Evolutionary conservation across 2,329 filamentous ascomycete genomes (phyloP).

Genomic region (Paraphaeosphaeria sporulosa): DNA sequence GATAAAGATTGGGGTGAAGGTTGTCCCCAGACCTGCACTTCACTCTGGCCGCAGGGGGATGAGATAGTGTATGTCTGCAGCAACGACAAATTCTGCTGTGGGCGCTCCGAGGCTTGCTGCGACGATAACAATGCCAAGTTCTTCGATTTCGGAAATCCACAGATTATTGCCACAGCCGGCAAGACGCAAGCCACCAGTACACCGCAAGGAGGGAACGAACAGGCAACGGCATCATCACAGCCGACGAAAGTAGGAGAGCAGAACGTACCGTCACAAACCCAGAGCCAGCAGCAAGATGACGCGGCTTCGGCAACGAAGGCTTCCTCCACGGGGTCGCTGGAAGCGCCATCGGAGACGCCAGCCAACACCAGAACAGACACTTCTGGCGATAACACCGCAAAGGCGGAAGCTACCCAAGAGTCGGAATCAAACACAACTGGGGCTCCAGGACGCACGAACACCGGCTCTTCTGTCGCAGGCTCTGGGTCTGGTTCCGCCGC

Average conservation of each 20-base stretch:
- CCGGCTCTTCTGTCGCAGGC: neutral
- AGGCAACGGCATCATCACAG: conserved; percentile 1
- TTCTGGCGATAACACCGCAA: neutral
- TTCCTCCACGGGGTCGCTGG: neutral
- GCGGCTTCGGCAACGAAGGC: neutral
- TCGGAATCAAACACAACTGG: neutral
- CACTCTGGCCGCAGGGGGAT: conserved; percentile 28
- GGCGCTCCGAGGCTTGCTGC: conserved; percentile 18
- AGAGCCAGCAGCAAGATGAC: neutral
- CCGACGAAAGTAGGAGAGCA: conserved; percentile 3
- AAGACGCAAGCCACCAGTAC: conserved; percentile 7
- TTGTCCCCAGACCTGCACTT: conserved; percentile 21
- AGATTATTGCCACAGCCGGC: conserved; percentile 22
- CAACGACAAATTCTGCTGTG: conserved; percentile 29
- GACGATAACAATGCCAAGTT: conserved; percentile 8
- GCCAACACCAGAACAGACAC: neutral
- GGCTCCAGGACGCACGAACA: neutral
- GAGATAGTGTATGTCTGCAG: conserved; percentile 27
- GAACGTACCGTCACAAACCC: neutral
- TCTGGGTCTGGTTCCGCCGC: neutral
- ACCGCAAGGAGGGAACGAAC: neutral
- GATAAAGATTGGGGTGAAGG: conserved; percentile 21
- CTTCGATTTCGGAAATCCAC: conserved; percentile 19
- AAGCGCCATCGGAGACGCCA: neutral
- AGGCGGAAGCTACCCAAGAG: neutral